Evolutionary conservation across 345 rosid genomes (phyloP).

Genomic region (Eucalyptus brandiana): DNA sequence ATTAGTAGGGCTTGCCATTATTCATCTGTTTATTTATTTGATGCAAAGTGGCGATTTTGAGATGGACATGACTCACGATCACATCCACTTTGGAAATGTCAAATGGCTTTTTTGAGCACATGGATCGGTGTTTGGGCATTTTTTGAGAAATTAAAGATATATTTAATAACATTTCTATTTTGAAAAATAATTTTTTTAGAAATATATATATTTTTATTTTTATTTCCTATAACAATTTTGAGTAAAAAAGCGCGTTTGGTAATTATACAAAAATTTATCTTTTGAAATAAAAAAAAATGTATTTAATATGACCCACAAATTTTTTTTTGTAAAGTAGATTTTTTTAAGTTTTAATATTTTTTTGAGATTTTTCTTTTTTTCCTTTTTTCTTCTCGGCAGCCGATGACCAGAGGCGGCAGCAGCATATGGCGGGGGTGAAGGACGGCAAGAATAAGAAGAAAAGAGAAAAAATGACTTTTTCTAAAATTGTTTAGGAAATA

Average conservation of each 20-base stretch:
- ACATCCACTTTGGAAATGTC: neutral
- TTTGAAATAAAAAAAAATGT: rapidly evolving
- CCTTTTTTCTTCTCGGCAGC: rapidly evolving
- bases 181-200: rapidly evolving
- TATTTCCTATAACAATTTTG: too few species aligned
- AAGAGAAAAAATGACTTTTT: too few species aligned
- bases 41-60: neutral
- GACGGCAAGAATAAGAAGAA: too few species aligned
- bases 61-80: neutral
- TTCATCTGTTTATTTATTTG: neutral
- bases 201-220: rapidly evolving
- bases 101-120: neutral
- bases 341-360: too few species aligned
- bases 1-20: neutral
- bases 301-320: rapidly evolving
- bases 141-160: rapidly evolving
- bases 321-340: too few species aligned
- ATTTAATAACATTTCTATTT: rapidly evolving
- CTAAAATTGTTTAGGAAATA: too few species aligned
- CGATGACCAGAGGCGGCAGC: rapidly evolving
- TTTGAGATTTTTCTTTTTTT: too few species aligned
- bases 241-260: too few species aligned
- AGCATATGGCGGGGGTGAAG: rapidly evolving
- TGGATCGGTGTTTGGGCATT: neutral
- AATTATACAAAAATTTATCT: too few species aligned